These are phyloP conservation scores for Suhomyces pyralidae DNA, from an alignment of 805 yeast genomes.

Conservation along the genomic window DNA sequence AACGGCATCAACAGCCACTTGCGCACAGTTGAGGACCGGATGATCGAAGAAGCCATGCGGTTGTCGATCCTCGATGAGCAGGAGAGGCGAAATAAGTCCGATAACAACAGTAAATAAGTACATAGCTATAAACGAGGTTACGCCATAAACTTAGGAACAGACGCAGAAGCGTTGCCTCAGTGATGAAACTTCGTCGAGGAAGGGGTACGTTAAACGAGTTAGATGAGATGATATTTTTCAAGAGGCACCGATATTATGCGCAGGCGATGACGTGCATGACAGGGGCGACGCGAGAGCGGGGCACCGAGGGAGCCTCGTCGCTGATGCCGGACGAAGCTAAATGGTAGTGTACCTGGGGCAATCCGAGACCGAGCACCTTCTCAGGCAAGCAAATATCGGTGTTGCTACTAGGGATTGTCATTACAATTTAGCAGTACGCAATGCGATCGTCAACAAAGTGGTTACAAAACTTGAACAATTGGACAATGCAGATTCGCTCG, in stretches of 20 bases:
- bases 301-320: not conserved
- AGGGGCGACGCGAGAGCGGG: not conserved
- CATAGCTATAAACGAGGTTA: not conserved
- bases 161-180: not conserved
- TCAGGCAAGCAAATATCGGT: not conserved
- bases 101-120: conserved; percentile 1
- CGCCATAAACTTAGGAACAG: not conserved
- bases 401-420: not conserved
- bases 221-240: not conserved
- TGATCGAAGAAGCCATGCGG: conserved; percentile 82
- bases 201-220: not conserved
- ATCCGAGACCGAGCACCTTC: too few species aligned
- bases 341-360: not conserved
- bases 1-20: conserved; percentile 9
- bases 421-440: not conserved
- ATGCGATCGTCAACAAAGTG: not conserved
- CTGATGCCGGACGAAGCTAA: not conserved
- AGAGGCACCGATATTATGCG: not conserved
- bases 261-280: not conserved
- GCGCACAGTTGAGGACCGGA: conserved; percentile 52
- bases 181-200: not conserved
- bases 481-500: not conserved
- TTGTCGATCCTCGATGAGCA: conserved; percentile 71
- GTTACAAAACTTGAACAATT: not conserved
- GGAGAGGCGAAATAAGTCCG: conserved; percentile 38